Evolutionary conservation across 352 stramenopile genomes (phyloP).

Genomic region (Globisporangium middletonii): DNA sequence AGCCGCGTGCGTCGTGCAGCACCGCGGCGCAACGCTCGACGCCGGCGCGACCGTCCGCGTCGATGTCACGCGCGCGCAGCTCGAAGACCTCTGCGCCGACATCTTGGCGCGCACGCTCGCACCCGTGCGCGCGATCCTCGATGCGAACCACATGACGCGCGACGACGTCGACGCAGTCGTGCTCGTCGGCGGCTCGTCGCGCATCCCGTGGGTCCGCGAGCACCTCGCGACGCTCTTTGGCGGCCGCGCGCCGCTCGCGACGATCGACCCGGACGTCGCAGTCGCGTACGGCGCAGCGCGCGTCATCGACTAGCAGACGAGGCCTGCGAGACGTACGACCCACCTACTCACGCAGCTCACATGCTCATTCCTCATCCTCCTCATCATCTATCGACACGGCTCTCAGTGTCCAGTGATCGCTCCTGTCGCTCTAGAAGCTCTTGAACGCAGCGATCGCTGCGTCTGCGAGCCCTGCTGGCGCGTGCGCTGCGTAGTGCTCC

Average conservation of each 20-base stretch:
- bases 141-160: slow-evolving; percentile 59
- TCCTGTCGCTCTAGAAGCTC: slow-evolving; percentile 15
- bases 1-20: slow-evolving; percentile 28
- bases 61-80: slow-evolving; percentile 32
- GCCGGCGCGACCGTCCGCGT: slow-evolving; percentile 9
- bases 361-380: too few species aligned
- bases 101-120: slow-evolving; percentile 52
- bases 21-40: not conserved
- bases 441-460: slow-evolving; percentile 26
- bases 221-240: slow-evolving; percentile 43
- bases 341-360: too few species aligned
- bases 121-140: slow-evolving; percentile 45
- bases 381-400: too few species aligned
- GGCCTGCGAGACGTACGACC: too few species aligned
- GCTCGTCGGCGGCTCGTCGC: slow-evolving; percentile 92
- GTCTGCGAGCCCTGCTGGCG: slow-evolving; percentile 31
- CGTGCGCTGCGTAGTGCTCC: slow-evolving; percentile 30
- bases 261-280: slow-evolving; percentile 66
- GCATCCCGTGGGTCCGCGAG: slow-evolving; percentile 84
- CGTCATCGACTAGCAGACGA: slow-evolving; percentile 27
- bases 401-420: not conserved
- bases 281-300: slow-evolving; percentile 58
- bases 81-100: slow-evolving; percentile 38
- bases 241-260: slow-evolving; percentile 30
- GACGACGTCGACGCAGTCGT: slow-evolving; percentile 92